Evolutionary conservation across 768 basidiomycete genomes (phyloP).

Genomic region (Pisolithus orientalis): DNA sequence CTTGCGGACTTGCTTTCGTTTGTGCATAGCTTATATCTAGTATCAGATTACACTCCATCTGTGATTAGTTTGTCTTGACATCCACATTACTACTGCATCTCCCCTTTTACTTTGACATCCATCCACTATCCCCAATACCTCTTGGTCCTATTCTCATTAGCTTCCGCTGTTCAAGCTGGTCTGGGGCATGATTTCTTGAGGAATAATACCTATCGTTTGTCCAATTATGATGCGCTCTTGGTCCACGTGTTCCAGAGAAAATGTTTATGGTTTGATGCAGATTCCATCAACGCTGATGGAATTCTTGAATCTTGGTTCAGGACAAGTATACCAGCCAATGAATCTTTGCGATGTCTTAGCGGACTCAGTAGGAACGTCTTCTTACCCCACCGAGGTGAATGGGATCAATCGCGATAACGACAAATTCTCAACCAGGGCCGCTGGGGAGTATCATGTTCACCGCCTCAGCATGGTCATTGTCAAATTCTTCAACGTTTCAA

Average conservation of each 20-base stretch:
- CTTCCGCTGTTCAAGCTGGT: not conserved
- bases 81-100: conserved; percentile 19
- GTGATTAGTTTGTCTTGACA: not conserved
- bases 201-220: not conserved
- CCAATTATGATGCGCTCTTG: not conserved
- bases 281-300: not conserved
- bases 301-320: too few species aligned
- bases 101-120: conserved; percentile 12
- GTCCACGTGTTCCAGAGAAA: too few species aligned
- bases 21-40: conserved; percentile 4
- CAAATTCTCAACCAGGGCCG: not conserved
- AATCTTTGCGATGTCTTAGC: too few species aligned
- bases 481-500: not conserved
- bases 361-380: not conserved
- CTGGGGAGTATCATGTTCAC: not conserved
- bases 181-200: not conserved
- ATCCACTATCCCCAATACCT: conserved; percentile 6
- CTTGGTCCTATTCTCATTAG: not conserved
- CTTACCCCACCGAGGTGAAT: not conserved
- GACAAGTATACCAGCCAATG: too few species aligned
- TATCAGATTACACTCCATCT: not conserved
- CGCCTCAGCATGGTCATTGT: not conserved
- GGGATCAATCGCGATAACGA: not conserved
- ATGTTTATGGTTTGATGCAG: not conserved
- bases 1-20: not conserved